Evolutionary conservation across 2,329 filamentous ascomycete species (phyloP).

Genomic region (Nemania sp.): DNA sequence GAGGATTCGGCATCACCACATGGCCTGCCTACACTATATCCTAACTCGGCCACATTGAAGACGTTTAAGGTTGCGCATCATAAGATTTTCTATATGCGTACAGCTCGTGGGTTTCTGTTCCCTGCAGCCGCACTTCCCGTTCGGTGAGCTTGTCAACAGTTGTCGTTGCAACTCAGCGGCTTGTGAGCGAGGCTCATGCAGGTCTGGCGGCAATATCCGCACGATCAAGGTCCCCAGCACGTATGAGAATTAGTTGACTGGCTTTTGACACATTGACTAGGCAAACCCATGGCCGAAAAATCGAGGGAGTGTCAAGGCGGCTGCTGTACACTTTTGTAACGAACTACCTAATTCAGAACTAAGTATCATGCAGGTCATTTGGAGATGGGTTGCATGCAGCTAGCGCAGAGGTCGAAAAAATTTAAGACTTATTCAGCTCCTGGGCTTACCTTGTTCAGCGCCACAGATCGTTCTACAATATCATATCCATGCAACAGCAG

Average conservation of each 20-base stretch:
- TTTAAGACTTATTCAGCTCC: no score
- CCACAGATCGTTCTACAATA: no score
- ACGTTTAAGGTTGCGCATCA: constrained; percentile 27
- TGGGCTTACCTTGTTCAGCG: no score
- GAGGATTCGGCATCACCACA: no score
- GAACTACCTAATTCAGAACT: neutral
- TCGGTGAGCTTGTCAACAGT: neutral
- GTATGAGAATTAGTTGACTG: neutral
- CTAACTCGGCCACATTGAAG: constrained; percentile 26
- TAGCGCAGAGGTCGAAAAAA: no score
- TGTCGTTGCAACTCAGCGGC: neutral
- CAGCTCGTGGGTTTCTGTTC: constrained; percentile 1
- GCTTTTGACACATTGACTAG: neutral
- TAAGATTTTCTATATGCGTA: constrained; percentile 9
- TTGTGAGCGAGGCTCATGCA: neutral
- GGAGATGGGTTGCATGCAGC: no score
- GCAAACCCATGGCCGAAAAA: neutral
- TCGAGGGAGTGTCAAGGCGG: neutral
- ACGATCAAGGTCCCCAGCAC: neutral
- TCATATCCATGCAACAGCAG: no score
- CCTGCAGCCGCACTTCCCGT: neutral
- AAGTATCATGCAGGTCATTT: no score
- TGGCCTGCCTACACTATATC: no score
- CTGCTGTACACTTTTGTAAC: neutral
- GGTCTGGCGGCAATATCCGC: neutral